These are phyloP conservation scores for Tulasnella sp. DNA, from an alignment of 768 basidiomycete genomes.

Conservation along the genomic window DNA sequence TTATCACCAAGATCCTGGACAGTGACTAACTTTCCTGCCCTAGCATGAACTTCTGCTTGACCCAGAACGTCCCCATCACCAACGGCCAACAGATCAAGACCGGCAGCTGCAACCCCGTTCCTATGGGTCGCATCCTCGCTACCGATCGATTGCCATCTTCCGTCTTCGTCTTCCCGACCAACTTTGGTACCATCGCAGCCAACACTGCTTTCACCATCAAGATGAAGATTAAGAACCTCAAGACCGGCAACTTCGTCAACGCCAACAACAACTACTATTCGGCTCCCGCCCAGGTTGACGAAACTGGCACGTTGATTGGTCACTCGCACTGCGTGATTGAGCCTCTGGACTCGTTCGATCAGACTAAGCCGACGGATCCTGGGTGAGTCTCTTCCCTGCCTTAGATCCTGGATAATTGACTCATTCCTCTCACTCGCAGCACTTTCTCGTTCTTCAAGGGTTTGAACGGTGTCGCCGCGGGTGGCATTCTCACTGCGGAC, in stretches of 20 bases:
- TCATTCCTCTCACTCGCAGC: background rate
- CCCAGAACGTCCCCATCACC: slow-evolving; percentile 35
- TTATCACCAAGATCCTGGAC: background rate
- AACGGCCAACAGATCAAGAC: slow-evolving; percentile 35
- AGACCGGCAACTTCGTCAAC: slow-evolving; percentile 38
- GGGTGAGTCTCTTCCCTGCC: slow-evolving; percentile 20
- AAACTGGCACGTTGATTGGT: slow-evolving; percentile 33
- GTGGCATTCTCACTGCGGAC: slow-evolving; percentile 35
- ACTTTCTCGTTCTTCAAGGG: slow-evolving; percentile 33
- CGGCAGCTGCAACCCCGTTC: slow-evolving; percentile 37
- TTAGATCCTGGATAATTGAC: background rate
- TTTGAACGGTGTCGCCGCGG: slow-evolving; percentile 32
- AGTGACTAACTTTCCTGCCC: background rate
- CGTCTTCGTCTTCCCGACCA: slow-evolving; percentile 20
- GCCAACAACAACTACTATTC: slow-evolving; percentile 34
- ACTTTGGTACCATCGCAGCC: slow-evolving; percentile 21
- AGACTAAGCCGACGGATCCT: slow-evolving; percentile 34
- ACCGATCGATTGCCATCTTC: slow-evolving; percentile 29
- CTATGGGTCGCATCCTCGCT: slow-evolving; percentile 36
- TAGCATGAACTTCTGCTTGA: slow-evolving; percentile 33
- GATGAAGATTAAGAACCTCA: slow-evolving; percentile 30
- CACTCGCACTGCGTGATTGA: slow-evolving; percentile 39
- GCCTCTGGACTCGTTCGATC: slow-evolving; percentile 33
- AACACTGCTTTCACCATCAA: slow-evolving; percentile 27
- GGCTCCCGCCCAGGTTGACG: slow-evolving; percentile 35